phyloP scores from a whole-genome alignment of 805 yeast species.

The Spathaspora gorwiae region DNA sequence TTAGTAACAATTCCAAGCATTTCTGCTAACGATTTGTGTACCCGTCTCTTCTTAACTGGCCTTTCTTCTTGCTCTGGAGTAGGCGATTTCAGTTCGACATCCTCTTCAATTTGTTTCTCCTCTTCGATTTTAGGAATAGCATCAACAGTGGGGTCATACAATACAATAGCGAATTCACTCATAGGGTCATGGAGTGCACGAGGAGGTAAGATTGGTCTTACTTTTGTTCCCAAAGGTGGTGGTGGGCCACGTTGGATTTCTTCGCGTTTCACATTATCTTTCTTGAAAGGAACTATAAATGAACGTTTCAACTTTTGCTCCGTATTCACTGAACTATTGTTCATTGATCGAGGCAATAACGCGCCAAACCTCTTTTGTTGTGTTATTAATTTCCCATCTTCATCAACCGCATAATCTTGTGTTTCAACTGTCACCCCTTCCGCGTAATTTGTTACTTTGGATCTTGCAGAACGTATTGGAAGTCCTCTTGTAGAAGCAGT shows the following conservation, averaged over 20 bases:
- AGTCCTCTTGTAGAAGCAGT: constrained; percentile 8
- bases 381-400: constrained; percentile 21
- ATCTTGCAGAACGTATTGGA: constrained; percentile 24
- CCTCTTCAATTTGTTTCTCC: constrained; percentile 6
- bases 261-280: constrained; percentile 27
- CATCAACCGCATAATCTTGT: constrained; percentile 27
- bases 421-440: constrained; percentile 8
- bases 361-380: constrained; percentile 49
- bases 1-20: constrained; percentile 65
- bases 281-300: constrained; percentile 61
- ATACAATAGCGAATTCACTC: constrained; percentile 87
- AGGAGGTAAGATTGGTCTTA: constrained; percentile 69
- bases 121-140: constrained; percentile 29
- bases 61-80: constrained; percentile 11
- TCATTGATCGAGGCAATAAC: constrained; percentile 50
- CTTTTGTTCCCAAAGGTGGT: constrained; percentile 80
- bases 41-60: constrained; percentile 34
- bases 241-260: constrained; percentile 47
- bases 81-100: constrained; percentile 8
- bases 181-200: constrained; percentile 93
- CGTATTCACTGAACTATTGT: constrained; percentile 22
- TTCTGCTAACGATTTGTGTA: constrained; percentile 70
- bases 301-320: constrained; percentile 37
- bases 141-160: constrained; percentile 94
- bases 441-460: constrained; percentile 27